phyloP scores from a whole-genome alignment of 257 asterid species.

The Solanum sejunctum region DNA sequence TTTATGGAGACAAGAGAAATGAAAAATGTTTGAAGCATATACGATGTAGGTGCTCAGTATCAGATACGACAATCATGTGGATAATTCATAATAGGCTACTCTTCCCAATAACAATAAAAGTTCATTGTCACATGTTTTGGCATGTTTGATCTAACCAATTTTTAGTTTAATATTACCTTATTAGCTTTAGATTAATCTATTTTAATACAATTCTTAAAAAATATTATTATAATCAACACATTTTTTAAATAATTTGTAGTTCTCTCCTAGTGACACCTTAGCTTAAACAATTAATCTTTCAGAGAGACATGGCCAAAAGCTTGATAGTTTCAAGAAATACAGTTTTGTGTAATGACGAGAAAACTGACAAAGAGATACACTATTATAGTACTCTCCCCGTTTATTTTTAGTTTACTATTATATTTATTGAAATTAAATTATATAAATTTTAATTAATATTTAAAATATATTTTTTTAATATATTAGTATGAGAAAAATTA shows the following conservation, averaged over 20 bases:
- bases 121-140: not conserved
- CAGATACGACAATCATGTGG: not conserved
- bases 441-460: too few relatives aligned
- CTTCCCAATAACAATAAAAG: not conserved
- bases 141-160: not conserved
- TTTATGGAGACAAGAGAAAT: not conserved
- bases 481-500: too few relatives aligned
- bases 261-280: not conserved
- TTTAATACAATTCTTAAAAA: not conserved
- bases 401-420: too few relatives aligned
- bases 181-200: rapidly evolving
- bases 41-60: not conserved
- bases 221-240: not conserved
- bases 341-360: not conserved
- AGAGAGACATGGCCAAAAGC: not conserved
- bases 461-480: too few relatives aligned
- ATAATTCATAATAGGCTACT: not conserved
- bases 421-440: too few relatives aligned
- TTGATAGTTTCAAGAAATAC: not conserved
- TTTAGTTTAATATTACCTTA: not conserved
- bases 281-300: not conserved
- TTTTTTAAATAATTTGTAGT: too few relatives aligned
- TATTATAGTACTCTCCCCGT: not conserved
- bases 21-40: not conserved
- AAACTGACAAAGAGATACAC: not conserved